Base-by-base conservation (phyloP, 2,329 filamentous ascomycete genomes). In the Beauveria rudraprayagi region DNA sequence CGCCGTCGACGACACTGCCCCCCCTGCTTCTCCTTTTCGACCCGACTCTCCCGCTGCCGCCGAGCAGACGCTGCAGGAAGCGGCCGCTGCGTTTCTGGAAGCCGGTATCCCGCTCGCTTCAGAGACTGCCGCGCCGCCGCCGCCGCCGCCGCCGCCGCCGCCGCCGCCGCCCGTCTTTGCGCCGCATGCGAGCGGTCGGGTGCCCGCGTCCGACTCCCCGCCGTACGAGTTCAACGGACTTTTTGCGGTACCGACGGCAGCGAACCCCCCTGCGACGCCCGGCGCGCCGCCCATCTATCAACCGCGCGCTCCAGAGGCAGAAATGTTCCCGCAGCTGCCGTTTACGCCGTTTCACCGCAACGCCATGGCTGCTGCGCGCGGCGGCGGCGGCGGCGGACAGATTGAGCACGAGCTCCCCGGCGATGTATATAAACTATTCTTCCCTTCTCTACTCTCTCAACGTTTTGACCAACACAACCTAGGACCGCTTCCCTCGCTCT, bases 401-500 rank as follows among this genome's bases (percentile, higher is more conserved):
- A 10, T 48, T 2, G 44, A 61, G 5, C 34, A 61, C n/a, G 59
- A 61, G 8, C 51, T 61, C 6, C 59, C 59, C 22, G 59, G 59
- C 17, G 51, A 61, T 43, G 59, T 61, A 48, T 22, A 22, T 22
- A 22, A 22, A 22, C 22, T 22, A 2, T 19, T 30, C 3, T 7
- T 8, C n/a, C 10, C 37, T 6, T 14, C 10, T n/a, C 1, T 7
- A 6, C 26, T 17, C 34, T 26, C n/a, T 22, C 14, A n/a, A 30
- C 47, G 8, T 19, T 22, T 22, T 22, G 19, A 48, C 30, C 6
- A 19, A 19, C 19, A 19, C 16, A 2, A 8, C 9, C 30, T 22
- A 61, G 59, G 59, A 61, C 26, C 59, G 59, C 7, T 61, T 48
- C 34, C 59, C 59, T 56, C 34, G 52, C n/a, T 30, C 19, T 9